phyloP scores from a whole-genome alignment of 768 basidiomycete species.

The Termitomyces sp. region DNA sequence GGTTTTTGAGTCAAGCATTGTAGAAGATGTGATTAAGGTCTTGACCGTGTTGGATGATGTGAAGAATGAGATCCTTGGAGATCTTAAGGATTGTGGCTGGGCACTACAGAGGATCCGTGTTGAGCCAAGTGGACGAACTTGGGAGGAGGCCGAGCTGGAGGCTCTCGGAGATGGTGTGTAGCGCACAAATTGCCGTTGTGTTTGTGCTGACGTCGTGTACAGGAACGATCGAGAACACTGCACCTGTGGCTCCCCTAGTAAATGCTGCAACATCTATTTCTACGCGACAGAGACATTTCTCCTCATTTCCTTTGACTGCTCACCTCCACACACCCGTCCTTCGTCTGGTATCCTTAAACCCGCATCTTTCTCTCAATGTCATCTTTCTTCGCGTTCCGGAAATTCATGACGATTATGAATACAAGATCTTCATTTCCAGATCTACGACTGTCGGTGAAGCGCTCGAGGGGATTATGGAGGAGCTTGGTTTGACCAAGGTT shows the following conservation, averaged over 20 bases:
- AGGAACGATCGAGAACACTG: constrained; percentile 49
- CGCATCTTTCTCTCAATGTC: constrained; percentile 48
- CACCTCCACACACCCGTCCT: constrained; percentile 65
- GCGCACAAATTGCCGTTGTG: not conserved
- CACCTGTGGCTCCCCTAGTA: constrained; percentile 51
- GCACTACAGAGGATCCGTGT: constrained; percentile 61
- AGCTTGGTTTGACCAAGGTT: constrained; percentile 66
- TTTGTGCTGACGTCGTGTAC: not conserved
- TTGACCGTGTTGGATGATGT: constrained; percentile 48
- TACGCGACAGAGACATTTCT: constrained; percentile 51
- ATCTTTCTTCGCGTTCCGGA: constrained; percentile 70
- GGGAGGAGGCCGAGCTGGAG: constrained; percentile 72
- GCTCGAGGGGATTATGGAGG: constrained; percentile 47
- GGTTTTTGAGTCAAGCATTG: constrained; percentile 47
- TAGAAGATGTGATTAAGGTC: constrained; percentile 55
- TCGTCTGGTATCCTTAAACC: constrained; percentile 70
- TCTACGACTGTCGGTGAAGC: constrained; percentile 53
- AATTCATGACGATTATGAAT: constrained; percentile 68
- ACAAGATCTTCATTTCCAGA: constrained; percentile 63
- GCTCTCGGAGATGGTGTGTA: constrained; percentile 57
- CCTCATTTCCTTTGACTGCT: constrained; percentile 64
- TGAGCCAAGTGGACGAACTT: constrained; percentile 55
- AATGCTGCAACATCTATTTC: constrained; percentile 33
- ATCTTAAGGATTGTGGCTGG: constrained; percentile 60
- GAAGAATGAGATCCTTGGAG: constrained; percentile 51